A percentile compares a stretch with the other conserved stretches of the same genome.
These are phyloP conservation scores for Xylariomycetidae sp. DNA, from an alignment of 2,329 filamentous ascomycete genomes.

Conservation along the genomic window DNA sequence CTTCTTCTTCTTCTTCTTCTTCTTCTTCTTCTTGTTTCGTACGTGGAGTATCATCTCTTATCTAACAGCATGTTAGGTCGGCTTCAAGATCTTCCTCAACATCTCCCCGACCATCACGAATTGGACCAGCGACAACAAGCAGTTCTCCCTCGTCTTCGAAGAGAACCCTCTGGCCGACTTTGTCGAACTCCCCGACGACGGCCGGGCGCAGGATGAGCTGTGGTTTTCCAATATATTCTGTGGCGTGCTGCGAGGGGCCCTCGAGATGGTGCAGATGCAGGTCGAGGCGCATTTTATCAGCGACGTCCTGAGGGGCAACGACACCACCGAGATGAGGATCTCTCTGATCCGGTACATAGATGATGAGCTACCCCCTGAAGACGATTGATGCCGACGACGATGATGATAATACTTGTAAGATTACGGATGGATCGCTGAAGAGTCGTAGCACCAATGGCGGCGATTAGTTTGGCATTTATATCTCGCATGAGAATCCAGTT, in stretches of 20 bases:
- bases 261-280: constrained; percentile 99
- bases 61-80: no score
- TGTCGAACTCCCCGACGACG: constrained; percentile 94
- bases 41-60: no score
- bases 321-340: constrained; percentile 95
- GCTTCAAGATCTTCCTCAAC: constrained; percentile 98
- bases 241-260: constrained; percentile 80
- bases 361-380: constrained; percentile 93
- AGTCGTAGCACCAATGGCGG: no score
- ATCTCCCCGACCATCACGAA: constrained; percentile 90
- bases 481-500: no score
- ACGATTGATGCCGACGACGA: constrained; percentile 58
- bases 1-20: no score
- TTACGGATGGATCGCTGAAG: no score
- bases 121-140: constrained; percentile 94
- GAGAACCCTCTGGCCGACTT: constrained; percentile 97
- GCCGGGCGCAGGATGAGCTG: constrained; percentile 88
- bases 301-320: constrained; percentile 86
- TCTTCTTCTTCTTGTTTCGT: constrained; percentile 1
- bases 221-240: constrained; percentile 99
- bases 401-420: neutral
- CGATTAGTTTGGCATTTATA: no score
- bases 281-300: constrained; percentile 96
- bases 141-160: constrained; percentile 93
- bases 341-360: constrained; percentile 91